These are phyloP conservation scores for Ogataea thermomethanolica DNA, from an alignment of 805 yeast species.

Conservation along the genomic window DNA sequence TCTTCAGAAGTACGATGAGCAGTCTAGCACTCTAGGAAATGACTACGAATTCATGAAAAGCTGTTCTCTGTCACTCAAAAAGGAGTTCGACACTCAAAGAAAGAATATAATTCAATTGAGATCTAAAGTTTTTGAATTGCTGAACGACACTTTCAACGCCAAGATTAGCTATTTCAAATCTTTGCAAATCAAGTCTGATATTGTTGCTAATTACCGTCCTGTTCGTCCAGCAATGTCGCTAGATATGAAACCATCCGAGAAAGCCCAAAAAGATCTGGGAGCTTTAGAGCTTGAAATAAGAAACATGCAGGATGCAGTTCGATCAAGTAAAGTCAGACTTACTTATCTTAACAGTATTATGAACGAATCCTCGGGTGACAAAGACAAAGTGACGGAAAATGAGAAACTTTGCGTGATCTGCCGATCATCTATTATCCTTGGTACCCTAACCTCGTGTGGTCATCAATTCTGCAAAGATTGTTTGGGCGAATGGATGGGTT, in stretches of 20 bases:
- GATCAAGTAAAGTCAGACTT: constrained; percentile 38
- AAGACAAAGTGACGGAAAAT: constrained; percentile 27
- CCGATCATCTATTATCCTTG: constrained; percentile 61
- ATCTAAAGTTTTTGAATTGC: constrained; percentile 46
- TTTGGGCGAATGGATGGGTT: constrained; percentile 62
- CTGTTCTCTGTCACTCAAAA: constrained; percentile 20
- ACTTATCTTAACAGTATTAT: constrained; percentile 47
- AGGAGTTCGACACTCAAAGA: constrained; percentile 42
- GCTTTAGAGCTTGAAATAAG: constrained; percentile 15
- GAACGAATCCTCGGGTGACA: constrained; percentile 23
- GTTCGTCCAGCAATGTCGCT: constrained; percentile 13
- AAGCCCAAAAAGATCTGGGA: constrained; percentile 20
- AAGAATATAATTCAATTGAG: constrained; percentile 38
- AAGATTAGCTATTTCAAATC: constrained; percentile 80
- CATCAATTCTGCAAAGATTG: constrained; percentile 88
- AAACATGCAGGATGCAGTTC: constrained; percentile 19
- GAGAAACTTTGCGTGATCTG: constrained; percentile 74
- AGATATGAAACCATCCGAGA: constrained; percentile 20
- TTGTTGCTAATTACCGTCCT: constrained; percentile 52
- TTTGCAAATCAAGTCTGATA: constrained; percentile 82
- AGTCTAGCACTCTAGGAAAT: constrained; percentile 8
- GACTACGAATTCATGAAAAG: constrained; percentile 19
- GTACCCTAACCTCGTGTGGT: constrained; percentile 86
- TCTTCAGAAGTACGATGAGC: constrained; percentile 26
- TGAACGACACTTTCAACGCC: constrained; percentile 71